phyloP scores from a whole-genome alignment of 225 moss, liverwort and hornwort species.

The Pleurozium schreberi region DNA sequence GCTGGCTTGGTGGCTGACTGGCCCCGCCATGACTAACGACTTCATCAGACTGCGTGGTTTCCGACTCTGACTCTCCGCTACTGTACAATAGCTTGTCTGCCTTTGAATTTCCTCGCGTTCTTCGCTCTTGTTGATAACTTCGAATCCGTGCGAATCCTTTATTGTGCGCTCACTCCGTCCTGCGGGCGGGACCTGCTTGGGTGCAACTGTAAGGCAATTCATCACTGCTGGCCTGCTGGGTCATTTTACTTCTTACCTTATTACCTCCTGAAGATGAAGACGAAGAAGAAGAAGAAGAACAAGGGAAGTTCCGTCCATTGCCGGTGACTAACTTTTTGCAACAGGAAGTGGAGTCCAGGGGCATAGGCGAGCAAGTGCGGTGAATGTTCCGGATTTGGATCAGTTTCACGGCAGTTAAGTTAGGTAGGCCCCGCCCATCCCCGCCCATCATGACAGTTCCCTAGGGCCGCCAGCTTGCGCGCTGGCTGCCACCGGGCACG shows the following conservation, averaged over 20 bases:
- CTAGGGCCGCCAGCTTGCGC: conserved; percentile 1
- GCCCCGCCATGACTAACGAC: background rate
- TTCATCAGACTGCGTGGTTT: background rate
- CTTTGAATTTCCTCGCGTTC: background rate
- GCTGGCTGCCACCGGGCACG: conserved; percentile 10
- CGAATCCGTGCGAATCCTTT: background rate
- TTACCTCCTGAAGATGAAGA: background rate
- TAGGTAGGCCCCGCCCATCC: conserved; percentile 2
- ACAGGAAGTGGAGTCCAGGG: background rate
- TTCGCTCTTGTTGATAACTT: background rate
- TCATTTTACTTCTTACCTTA: background rate
- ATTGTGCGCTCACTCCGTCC: background rate
- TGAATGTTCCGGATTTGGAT: conserved; percentile 8
- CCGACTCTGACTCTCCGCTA: background rate
- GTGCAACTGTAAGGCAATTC: no score
- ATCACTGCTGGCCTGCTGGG: background rate
- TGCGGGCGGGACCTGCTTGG: background rate
- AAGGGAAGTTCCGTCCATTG: background rate
- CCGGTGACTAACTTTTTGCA: background rate
- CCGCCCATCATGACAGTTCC: background rate
- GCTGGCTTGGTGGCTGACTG: background rate
- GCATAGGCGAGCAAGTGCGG: background rate
- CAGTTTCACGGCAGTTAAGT: conserved; percentile 17
- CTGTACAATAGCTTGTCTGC: background rate
- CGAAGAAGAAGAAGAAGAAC: no score